A percentile compares a stretch with the other conserved stretches of the same genome.
Evolutionary conservation across 208 protist species (phyloP).

Genomic region (Crithidia brevicula): DNA sequence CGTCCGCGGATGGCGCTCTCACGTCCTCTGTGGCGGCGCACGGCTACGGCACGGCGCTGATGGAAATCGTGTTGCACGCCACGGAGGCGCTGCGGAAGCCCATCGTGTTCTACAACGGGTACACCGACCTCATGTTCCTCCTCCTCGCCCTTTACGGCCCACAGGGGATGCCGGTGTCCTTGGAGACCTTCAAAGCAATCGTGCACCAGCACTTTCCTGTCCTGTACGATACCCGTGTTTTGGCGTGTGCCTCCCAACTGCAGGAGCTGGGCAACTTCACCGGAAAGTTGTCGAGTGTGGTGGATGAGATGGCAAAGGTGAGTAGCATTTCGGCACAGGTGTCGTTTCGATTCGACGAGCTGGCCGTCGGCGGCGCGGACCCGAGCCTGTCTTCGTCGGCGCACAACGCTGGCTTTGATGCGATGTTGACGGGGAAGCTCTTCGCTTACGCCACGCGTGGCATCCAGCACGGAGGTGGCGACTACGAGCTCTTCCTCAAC

Average conservation of each 20-base stretch:
- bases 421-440: slow-evolving; percentile 59
- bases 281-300: slow-evolving; percentile 42
- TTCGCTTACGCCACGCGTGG: slow-evolving; percentile 47
- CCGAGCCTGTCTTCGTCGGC: neutral
- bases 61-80: slow-evolving; percentile 46
- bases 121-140: slow-evolving; percentile 67
- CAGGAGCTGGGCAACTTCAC: slow-evolving; percentile 48
- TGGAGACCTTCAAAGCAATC: slow-evolving; percentile 49
- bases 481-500: slow-evolving; percentile 18
- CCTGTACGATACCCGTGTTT: slow-evolving; percentile 68
- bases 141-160: slow-evolving; percentile 39
- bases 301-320: slow-evolving; percentile 35
- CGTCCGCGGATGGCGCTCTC: neutral
- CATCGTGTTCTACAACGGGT: slow-evolving; percentile 67
- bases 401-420: slow-evolving; percentile 60
- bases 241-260: slow-evolving; percentile 45
- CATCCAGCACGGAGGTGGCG: slow-evolving; percentile 5
- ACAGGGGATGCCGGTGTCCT: slow-evolving; percentile 25
- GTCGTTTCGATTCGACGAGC: slow-evolving; percentile 20
- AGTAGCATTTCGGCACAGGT: slow-evolving; percentile 2
- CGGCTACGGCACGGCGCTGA: slow-evolving; percentile 43
- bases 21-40: slow-evolving; percentile 1
- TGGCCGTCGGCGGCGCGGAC: slow-evolving; percentile 13
- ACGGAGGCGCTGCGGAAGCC: slow-evolving; percentile 44
- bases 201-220: slow-evolving; percentile 52